Evolutionary conservation across 768 basidiomycete species (phyloP).

Genomic region (Termitomyces sp.): DNA sequence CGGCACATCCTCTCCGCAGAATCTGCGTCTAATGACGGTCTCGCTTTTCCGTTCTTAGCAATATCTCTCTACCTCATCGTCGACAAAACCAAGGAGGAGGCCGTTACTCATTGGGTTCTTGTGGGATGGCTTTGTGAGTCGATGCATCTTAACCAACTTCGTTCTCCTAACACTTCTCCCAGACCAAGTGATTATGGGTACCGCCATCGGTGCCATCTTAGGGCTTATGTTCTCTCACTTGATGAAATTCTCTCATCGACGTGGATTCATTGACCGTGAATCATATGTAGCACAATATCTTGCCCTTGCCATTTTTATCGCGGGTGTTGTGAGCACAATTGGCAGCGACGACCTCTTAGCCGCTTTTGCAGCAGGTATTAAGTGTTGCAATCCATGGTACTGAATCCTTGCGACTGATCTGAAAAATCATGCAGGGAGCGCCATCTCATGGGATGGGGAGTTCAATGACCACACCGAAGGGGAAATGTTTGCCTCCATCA

Average conservation of each 20-base stretch:
- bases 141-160: background rate
- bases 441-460: conserved; percentile 90
- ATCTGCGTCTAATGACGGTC: conserved; percentile 92
- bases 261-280: conserved; percentile 71
- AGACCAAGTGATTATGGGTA: conserved; percentile 84
- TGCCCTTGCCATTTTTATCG: conserved; percentile 67
- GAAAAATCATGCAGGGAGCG: background rate
- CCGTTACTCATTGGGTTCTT: conserved; percentile 83
- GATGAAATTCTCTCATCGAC: conserved; percentile 65
- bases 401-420: conserved; percentile 5
- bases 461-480: conserved; percentile 80
- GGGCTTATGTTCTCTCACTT: conserved; percentile 68
- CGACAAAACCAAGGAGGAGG: conserved; percentile 56
- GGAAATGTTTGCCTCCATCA: conserved; percentile 84
- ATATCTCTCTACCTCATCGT: conserved; percentile 84
- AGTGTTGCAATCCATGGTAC: background rate
- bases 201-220: conserved; percentile 54
- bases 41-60: conserved; percentile 90
- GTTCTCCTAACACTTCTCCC: background rate
- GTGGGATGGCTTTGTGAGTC: conserved; percentile 75
- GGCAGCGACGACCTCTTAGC: conserved; percentile 89
- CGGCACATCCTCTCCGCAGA: conserved; percentile 84
- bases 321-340: conserved; percentile 75
- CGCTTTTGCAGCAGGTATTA: conserved; percentile 73
- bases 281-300: conserved; percentile 87